Evolutionary conservation across 805 yeast species (phyloP).

Genomic region (Monosporozyma siamensis): DNA sequence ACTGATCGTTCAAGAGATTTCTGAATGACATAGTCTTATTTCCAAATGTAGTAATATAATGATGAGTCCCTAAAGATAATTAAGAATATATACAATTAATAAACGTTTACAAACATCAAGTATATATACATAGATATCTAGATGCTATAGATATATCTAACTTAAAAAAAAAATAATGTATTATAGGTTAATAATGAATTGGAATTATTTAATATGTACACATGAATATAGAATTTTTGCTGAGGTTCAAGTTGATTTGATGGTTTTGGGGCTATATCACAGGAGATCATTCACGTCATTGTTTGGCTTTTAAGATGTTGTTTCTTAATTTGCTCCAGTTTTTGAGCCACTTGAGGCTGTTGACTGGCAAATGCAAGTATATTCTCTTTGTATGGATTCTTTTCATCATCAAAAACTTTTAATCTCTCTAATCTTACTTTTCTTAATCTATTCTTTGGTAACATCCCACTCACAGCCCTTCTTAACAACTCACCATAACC

Average conservation of each 20-base stretch:
- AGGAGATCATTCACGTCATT: background rate
- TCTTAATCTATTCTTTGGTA: slow-evolving; percentile 84
- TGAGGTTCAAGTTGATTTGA: too few relatives aligned
- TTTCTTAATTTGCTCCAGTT: background rate
- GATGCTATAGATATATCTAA: background rate
- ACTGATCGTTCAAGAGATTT: slow-evolving; percentile 65
- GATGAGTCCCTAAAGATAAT: background rate
- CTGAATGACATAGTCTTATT: slow-evolving; percentile 8
- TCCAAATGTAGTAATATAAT: background rate
- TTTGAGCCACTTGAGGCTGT: slow-evolving; percentile 27
- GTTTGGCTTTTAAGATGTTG: too few relatives aligned
- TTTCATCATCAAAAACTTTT: slow-evolving; percentile 79
- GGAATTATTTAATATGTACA: background rate
- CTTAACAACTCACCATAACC: slow-evolving; percentile 82
- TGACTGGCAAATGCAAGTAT: slow-evolving; percentile 81
- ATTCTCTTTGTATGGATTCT: slow-evolving; percentile 78
- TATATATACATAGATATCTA: background rate
- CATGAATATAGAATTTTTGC: slow-evolving; percentile 1
- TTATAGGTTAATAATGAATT: slow-evolving; percentile 2
- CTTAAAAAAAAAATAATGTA: slow-evolving; percentile 5
- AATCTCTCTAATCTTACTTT: slow-evolving; percentile 71
- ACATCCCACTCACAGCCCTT: slow-evolving; percentile 91
- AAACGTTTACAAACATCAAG: background rate
- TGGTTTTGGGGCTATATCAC: too few relatives aligned
- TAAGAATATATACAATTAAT: background rate